A percentile compares a stretch with the other conserved stretches of the same genome.
phyloP scores from a whole-genome alignment of 164 flowering plant species.

The Brasenia schreberi region DNA sequence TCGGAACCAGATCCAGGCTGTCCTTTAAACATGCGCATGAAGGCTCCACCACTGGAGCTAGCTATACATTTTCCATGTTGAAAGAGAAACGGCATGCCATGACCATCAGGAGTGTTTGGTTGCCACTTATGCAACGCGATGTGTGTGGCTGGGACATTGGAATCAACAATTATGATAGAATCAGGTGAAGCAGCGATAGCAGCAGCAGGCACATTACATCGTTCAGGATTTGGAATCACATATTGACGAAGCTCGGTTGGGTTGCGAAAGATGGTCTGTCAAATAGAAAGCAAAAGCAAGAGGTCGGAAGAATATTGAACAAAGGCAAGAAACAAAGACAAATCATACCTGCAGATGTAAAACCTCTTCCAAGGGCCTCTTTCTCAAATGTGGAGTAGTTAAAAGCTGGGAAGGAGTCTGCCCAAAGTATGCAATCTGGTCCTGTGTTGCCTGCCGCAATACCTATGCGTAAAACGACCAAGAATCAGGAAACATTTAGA shows the following conservation, averaged over 20 bases:
- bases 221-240: constrained; percentile 66
- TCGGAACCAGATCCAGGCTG: constrained; percentile 43
- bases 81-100: constrained; percentile 86
- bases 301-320: neutral
- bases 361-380: constrained; percentile 63
- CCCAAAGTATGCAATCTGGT: constrained; percentile 97
- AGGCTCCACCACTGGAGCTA: constrained; percentile 55
- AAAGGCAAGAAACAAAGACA: neutral
- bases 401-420: constrained; percentile 98
- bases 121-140: constrained; percentile 96
- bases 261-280: constrained; percentile 91
- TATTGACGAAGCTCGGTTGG: constrained; percentile 74
- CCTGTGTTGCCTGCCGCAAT: constrained; percentile 90
- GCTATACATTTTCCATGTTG: constrained; percentile 67
- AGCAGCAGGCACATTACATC: constrained; percentile 93
- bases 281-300: constrained; percentile 5
- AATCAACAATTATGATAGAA: constrained; percentile 64
- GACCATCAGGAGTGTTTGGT: constrained; percentile 97
- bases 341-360: constrained; percentile 79
- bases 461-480: constrained; percentile 27
- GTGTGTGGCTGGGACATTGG: constrained; percentile 87
- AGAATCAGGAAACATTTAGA: neutral
- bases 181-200: constrained; percentile 78
- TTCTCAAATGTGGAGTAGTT: constrained; percentile 74
- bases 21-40: constrained; percentile 89